Evolutionary conservation across 768 basidiomycete species (phyloP), one percentile per base, ranked within the genome.

Genomic region (Lactifluus pinguis): DNA sequence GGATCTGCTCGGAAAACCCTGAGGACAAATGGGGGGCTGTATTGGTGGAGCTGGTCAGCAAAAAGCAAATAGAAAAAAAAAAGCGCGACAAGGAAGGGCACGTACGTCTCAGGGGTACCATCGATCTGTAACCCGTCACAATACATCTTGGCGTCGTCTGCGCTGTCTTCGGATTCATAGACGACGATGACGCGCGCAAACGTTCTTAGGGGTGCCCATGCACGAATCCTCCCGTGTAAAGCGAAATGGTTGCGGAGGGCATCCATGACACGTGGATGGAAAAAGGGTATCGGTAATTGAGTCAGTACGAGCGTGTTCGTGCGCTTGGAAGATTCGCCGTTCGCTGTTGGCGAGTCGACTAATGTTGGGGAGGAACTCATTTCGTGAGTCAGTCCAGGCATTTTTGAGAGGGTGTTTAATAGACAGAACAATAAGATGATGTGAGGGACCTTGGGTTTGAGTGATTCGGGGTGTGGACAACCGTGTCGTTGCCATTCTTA

Each of bases 251-350:
- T 73, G 45, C 76, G 79, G 25, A 98, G 76, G 17, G 87, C 80
- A 11, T 79, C 73, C 25, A 93, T 77, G 61, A 89, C 79, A 0
- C 79, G 67, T 6, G 86, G 84, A 39, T 85, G 79, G 75, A 98
- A 95, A 72, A 94, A 91, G 1, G 80, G 74, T 38, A 76, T 80
- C 4, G 93, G 91, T 0, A 98, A 73, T 2, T 82, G 79, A 1
- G 94, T 85, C 52, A 98, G 80, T 44, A 92, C 80, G 34, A 98
- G 77, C 0, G 94, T 89, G 73, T 98, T 98, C 36, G 94, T 95
- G 51, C 67, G 69, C 53, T 64, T 63, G n/a, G 68, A 59, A 30
- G 68, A 17, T 19, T 67, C 55, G 25, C 25, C 25, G 14, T 42
- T 30, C 36, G 51, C 41, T 25, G 58, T 44, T n/a, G 62, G 52